Percentiles rank a stretch among this genome's conserved stretches.
phyloP scores from a whole-genome alignment of 108 stramenopile genomes.

The Fragilaria crotonensis region DNA sequence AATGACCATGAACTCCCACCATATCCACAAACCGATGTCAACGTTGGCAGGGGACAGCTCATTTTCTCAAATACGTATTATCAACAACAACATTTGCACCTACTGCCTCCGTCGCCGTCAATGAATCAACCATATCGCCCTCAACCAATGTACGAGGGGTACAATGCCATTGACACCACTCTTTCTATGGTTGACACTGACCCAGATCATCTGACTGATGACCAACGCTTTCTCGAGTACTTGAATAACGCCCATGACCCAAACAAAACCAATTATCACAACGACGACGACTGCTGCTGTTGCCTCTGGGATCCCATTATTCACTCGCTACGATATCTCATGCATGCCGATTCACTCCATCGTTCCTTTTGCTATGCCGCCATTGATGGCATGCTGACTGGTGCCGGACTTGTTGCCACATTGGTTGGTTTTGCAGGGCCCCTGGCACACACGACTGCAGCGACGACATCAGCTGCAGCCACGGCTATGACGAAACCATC shows the following conservation, averaged over 20 bases:
- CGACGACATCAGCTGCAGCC: not conserved
- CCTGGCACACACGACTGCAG: not conserved
- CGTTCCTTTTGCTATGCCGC: conserved; percentile 72
- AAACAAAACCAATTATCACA: not conserved
- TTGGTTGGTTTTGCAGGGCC: conserved; percentile 56
- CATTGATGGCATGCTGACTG: conserved; percentile 74
- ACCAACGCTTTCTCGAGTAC: not conserved
- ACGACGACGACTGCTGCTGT: not conserved
- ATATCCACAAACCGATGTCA: not conserved
- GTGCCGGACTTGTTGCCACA: conserved; percentile 53
- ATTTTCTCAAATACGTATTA: not conserved
- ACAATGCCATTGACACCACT: not conserved
- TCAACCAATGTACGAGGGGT: not conserved
- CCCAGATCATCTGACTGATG: not conserved
- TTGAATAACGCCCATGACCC: not conserved
- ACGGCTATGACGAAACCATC: not conserved
- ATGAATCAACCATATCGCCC: too few species aligned
- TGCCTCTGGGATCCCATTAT: not conserved
- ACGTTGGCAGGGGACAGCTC: not conserved
- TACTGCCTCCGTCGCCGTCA: not conserved
- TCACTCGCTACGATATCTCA: not conserved
- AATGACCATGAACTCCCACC: not conserved
- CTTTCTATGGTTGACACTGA: not conserved
- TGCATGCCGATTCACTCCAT: conserved; percentile 23
- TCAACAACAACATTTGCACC: not conserved